A percentile compares a stretch with the other conserved stretches of the same genome.
These are phyloP conservation scores for Lentinula detonsa DNA, from an alignment of 768 basidiomycete species.

Conservation along the genomic window DNA sequence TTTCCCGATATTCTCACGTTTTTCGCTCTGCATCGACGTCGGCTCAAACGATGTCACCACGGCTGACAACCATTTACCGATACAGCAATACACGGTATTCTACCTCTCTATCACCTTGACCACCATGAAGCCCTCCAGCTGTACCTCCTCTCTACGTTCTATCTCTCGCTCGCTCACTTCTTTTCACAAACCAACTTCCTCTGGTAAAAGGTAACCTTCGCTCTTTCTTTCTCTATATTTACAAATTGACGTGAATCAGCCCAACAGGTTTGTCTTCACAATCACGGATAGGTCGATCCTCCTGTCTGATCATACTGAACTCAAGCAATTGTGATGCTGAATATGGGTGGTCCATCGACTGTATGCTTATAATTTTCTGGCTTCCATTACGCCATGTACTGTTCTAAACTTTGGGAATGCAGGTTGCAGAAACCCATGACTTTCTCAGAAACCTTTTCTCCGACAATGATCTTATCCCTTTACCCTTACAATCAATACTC, in stretches of 20 bases:
- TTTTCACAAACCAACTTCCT: slow-evolving; percentile 28
- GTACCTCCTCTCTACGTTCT: slow-evolving; percentile 13
- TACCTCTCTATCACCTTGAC: neutral
- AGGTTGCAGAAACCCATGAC: slow-evolving; percentile 90
- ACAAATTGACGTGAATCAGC: slow-evolving; percentile 24
- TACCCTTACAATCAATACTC: slow-evolving; percentile 84
- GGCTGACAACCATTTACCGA: neutral
- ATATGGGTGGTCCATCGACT: slow-evolving; percentile 97
- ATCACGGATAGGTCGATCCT: slow-evolving; percentile 3
- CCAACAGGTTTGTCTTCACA: slow-evolving; percentile 48
- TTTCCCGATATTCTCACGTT: neutral
- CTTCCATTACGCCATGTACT: neutral
- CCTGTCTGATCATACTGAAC: slow-evolving; percentile 1
- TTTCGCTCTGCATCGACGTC: neutral
- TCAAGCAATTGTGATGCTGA: slow-evolving; percentile 88
- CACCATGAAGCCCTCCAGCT: slow-evolving; percentile 3
- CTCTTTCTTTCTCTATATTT: slow-evolving; percentile 10
- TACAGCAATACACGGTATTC: neutral
- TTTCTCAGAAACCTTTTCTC: slow-evolving; percentile 91
- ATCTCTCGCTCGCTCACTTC: slow-evolving; percentile 40
- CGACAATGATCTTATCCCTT: slow-evolving; percentile 89
- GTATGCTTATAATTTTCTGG: slow-evolving; percentile 34
- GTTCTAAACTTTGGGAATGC: slow-evolving; percentile 10
- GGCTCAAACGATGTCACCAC: neutral
- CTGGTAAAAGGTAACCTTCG: slow-evolving; percentile 38